Conservation (phyloP, 495 filamentous ascomycete genomes). For the Saxispiralis lemnorum region DNA sequence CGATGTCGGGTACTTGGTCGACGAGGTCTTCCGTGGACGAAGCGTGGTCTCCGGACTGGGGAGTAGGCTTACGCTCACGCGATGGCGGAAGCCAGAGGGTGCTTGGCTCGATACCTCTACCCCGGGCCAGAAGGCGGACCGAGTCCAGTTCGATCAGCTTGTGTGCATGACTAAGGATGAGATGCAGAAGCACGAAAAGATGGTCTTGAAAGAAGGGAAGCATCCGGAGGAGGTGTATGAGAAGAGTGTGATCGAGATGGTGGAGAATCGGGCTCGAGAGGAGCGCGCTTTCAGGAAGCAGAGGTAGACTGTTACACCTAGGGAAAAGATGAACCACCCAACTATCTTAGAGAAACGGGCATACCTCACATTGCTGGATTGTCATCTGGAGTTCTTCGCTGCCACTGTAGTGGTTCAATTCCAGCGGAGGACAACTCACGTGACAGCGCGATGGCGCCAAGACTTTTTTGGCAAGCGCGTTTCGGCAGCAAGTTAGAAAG, state of each 20-base stretch:
- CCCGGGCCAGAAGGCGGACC: conserved; percentile 49
- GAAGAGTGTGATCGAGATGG: conserved; percentile 39
- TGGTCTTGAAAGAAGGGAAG: conserved; percentile 56
- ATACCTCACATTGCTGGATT: no score
- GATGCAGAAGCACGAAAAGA: conserved; percentile 57
- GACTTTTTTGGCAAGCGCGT: no score
- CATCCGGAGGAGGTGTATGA: conserved; percentile 56
- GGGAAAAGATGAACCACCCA: neutral
- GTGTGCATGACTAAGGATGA: conserved; percentile 97
- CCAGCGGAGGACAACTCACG: no score
- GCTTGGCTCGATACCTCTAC: conserved; percentile 23
- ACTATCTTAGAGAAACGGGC: no score
- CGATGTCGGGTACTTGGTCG: conserved; percentile 71
- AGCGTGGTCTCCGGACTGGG: conserved; percentile 67
- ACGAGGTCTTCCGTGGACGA: conserved; percentile 73
- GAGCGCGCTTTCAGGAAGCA: conserved; percentile 25
- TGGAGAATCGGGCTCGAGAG: conserved; percentile 45
- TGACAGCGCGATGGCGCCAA: no score
- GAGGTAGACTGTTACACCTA: no score
- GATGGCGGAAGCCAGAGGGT: conserved; percentile 47
- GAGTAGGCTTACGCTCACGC: conserved; percentile 54
- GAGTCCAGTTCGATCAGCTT: conserved; percentile 48
- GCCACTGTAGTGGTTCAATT: no score
- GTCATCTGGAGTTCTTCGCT: no score
- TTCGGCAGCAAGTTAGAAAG: no score